Evolutionary conservation across 2,329 filamentous ascomycete species (phyloP).

Genomic region (Epichloe aotearoae): DNA sequence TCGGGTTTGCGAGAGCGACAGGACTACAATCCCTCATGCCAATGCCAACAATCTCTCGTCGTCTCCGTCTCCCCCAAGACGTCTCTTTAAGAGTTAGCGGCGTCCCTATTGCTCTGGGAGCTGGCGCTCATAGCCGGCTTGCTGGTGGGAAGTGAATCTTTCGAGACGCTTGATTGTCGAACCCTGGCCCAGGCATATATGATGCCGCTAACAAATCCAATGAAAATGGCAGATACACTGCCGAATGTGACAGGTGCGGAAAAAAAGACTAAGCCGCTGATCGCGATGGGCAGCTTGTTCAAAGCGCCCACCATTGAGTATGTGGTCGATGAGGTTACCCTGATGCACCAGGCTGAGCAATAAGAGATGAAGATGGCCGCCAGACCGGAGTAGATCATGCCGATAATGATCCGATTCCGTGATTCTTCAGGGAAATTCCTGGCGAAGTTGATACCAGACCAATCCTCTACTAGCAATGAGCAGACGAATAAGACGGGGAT

Average conservation of each 20-base stretch:
- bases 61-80: too few relatives aligned
- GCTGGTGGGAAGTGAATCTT: slow-evolving; percentile 55
- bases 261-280: slow-evolving; percentile 91
- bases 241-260: slow-evolving; percentile 84
- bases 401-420: slow-evolving; percentile 66
- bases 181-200: slow-evolving; percentile 57
- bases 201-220: slow-evolving; percentile 85
- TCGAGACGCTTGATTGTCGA: slow-evolving; percentile 55
- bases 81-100: slow-evolving; percentile 41
- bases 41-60: too few relatives aligned
- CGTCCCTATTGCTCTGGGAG: slow-evolving; percentile 79
- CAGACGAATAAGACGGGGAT: slow-evolving; percentile 80
- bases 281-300: slow-evolving; percentile 93
- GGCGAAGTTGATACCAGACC: slow-evolving; percentile 71
- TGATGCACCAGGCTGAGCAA: slow-evolving; percentile 97
- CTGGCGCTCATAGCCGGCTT: slow-evolving; percentile 68
- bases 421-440: slow-evolving; percentile 79
- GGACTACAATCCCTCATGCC: too few relatives aligned
- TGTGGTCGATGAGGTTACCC: slow-evolving; percentile 91
- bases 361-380: slow-evolving; percentile 98
- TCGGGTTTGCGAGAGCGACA: too few relatives aligned
- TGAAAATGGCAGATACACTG: slow-evolving; percentile 77
- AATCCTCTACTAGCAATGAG: slow-evolving; percentile 79
- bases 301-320: slow-evolving; percentile 98
- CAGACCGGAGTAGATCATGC: slow-evolving; percentile 89